A percentile compares a stretch with the other conserved stretches of the same genome.
Evolutionary conservation across 345 rosid species (phyloP).

Genomic region (Eutrema yunnanense): DNA sequence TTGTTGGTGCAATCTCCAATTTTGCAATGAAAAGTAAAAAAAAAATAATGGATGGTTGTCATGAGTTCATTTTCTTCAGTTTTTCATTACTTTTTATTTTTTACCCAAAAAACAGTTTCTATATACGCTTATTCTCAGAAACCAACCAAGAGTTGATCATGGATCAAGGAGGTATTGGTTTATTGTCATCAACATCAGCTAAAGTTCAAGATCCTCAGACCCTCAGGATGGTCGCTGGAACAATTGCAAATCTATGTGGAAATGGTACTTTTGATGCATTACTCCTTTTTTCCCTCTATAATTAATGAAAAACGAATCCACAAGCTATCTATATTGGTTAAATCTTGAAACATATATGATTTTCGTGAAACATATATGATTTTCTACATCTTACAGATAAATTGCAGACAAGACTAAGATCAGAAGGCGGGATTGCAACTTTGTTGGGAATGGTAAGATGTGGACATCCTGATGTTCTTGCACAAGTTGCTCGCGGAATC

Average conservation of each 20-base stretch:
- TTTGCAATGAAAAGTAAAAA: constrained; percentile 95
- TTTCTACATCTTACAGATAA: constrained; percentile 50
- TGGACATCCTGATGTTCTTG: constrained; percentile 92
- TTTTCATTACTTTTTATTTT: no score
- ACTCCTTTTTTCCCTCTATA: not conserved
- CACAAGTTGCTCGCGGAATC: constrained; percentile 98
- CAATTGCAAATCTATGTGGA: constrained; percentile 96
- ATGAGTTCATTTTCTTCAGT: not conserved
- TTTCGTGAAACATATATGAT: not conserved
- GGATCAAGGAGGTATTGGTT: constrained; percentile 81
- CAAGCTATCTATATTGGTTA: not conserved
- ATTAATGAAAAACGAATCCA: not conserved
- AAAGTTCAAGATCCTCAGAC: constrained; percentile 96
- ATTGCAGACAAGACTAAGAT: constrained; percentile 71
- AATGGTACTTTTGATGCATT: constrained; percentile 48
- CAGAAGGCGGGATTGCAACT: constrained; percentile 95
- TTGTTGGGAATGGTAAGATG: constrained; percentile 92
- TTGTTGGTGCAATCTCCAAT: constrained; percentile 98
- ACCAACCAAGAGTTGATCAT: constrained; percentile 96
- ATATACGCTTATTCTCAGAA: constrained; percentile 37
- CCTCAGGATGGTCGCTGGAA: constrained; percentile 97
- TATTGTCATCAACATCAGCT: constrained; percentile 72
- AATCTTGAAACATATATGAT: not conserved
- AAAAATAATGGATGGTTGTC: not conserved
- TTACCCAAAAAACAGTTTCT: not conserved